A percentile compares a stretch with the other conserved stretches of the same genome.
Conservation (phyloP, 495 filamentous ascomycete species). For the Penicillium waksmanii region DNA sequence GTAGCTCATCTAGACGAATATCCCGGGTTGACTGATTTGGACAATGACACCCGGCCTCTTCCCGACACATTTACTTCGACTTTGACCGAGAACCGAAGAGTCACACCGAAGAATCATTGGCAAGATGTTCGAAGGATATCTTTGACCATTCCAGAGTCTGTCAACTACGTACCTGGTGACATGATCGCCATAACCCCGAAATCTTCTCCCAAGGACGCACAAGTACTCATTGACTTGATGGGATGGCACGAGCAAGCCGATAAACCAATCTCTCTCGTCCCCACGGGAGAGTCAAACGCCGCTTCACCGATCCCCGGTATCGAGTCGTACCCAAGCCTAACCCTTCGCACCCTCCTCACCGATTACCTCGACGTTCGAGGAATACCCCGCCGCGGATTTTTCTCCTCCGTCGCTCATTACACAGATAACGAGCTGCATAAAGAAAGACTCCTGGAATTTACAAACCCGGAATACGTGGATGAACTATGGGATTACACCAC, state of each 20-base stretch:
- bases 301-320: conserved; percentile 48
- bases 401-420: conserved; percentile 72
- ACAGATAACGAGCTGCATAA: conserved; percentile 71
- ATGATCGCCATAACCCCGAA: conserved; percentile 81
- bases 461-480: conserved; percentile 73
- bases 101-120: conserved; percentile 81
- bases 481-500: conserved; percentile 96
- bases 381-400: conserved; percentile 87
- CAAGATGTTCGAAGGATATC: conserved; percentile 88
- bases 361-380: conserved; percentile 86
- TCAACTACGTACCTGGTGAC: conserved; percentile 69
- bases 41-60: conserved; percentile 54
- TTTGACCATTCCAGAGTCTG: conserved; percentile 51
- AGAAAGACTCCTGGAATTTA: conserved; percentile 83
- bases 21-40: conserved; percentile 45
- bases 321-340: conserved; percentile 52
- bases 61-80: conserved; percentile 49
- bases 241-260: conserved; percentile 76
- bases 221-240: conserved; percentile 74
- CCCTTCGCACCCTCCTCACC: conserved; percentile 73
- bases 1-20: conserved; percentile 15
- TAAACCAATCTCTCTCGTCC: conserved; percentile 54
- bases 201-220: conserved; percentile 79
- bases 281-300: conserved; percentile 29
- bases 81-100: conserved; percentile 61